phyloP scores from a whole-genome alignment of 139 green algal genomes.

The Picochlorum sp. region DNA sequence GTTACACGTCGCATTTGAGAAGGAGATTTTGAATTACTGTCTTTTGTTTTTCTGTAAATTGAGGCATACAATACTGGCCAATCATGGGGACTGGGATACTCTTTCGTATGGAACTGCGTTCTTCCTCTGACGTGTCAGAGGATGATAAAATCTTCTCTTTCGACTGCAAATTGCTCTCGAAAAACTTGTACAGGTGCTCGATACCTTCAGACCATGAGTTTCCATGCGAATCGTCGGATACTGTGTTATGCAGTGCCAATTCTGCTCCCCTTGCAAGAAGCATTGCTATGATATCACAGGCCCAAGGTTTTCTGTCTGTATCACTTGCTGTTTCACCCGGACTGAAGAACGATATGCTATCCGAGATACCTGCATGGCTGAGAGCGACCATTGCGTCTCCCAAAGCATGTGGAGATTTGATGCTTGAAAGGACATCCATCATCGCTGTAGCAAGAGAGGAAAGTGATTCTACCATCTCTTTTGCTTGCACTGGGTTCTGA shows the following conservation, averaged over 20 bases:
- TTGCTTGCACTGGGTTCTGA: background rate
- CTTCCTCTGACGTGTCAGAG: too few species aligned
- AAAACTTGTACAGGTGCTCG: slow-evolving; percentile 16
- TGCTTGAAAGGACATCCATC: slow-evolving; percentile 30
- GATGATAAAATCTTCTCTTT: too few species aligned
- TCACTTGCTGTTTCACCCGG: slow-evolving; percentile 12
- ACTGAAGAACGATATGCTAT: slow-evolving; percentile 29
- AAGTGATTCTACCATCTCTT: slow-evolving; percentile 28
- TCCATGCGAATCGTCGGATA: background rate
- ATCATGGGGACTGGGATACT: background rate
- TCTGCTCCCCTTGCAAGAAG: slow-evolving; percentile 48
- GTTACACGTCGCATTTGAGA: background rate
- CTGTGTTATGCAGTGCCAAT: slow-evolving; percentile 29
- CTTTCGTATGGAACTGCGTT: background rate
- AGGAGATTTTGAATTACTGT: background rate
- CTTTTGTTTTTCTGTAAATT: background rate
- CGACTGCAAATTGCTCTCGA: slow-evolving; percentile 23
- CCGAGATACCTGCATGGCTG: slow-evolving; percentile 29
- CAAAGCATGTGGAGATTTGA: slow-evolving; percentile 33
- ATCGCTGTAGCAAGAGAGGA: slow-evolving; percentile 35
- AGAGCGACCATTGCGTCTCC: slow-evolving; percentile 42
- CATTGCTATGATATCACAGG: slow-evolving; percentile 37
- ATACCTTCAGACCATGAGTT: slow-evolving; percentile 23
- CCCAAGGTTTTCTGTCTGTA: slow-evolving; percentile 30
- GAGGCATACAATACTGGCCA: background rate